These are phyloP conservation scores for Ammopiptanthus mongolicus DNA, from an alignment of 306 rosid genomes.

Conservation along the genomic window DNA sequence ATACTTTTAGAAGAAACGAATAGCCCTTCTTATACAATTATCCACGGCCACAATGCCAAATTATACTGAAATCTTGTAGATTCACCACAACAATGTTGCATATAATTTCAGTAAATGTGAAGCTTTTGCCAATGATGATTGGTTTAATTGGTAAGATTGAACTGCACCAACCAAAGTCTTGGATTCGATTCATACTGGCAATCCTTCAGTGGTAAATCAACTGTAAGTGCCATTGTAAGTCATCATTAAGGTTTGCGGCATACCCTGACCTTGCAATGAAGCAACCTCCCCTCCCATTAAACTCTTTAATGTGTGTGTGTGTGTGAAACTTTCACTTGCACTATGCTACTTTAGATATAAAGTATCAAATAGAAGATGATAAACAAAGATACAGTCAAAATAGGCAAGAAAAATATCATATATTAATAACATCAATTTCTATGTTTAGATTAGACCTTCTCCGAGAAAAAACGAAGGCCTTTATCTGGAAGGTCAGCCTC, in stretches of 20 bases:
- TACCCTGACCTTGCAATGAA: not conserved
- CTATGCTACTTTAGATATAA: not conserved
- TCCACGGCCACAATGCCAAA: not conserved
- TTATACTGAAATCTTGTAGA: not conserved
- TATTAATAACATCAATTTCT: not conserved
- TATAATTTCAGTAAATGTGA: not conserved
- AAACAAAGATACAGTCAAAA: not conserved
- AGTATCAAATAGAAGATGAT: not conserved
- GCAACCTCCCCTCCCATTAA: not conserved
- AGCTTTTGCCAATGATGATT: too few relatives aligned
- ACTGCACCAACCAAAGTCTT: too few relatives aligned
- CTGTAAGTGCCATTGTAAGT: too few relatives aligned
- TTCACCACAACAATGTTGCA: not conserved
- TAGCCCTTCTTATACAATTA: not conserved
- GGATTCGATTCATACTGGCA: not conserved
- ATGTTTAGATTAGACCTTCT: conserved; percentile 53
- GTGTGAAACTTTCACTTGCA: not conserved
- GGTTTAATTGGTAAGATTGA: too few relatives aligned
- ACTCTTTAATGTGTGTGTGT: not conserved
- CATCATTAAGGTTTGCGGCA: not conserved
- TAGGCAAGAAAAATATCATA: not conserved
- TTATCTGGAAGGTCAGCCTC: conserved; percentile 91
- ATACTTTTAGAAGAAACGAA: not conserved
- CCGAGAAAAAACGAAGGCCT: conserved; percentile 83
- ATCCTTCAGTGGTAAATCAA: not conserved